Evolutionary conservation across 2,329 filamentous ascomycete species (phyloP), one percentile per base, ranked within the genome.

Genomic region (Penicillium brevicompactum): DNA sequence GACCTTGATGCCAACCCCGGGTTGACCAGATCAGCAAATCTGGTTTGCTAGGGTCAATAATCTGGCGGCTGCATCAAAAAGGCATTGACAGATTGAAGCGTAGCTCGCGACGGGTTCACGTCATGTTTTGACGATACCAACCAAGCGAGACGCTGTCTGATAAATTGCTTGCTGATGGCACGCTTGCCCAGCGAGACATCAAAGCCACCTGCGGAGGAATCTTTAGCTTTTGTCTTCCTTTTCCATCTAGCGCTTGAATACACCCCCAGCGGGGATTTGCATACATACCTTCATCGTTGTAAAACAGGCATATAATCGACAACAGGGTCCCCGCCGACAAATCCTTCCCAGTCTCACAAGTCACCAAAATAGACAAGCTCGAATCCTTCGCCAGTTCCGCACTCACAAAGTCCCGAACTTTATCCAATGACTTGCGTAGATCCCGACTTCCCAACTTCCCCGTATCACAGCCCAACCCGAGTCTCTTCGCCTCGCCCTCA

Each of bases 31-130:
- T 31, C 27, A 51, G 34, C 21, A 46, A 58, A 48, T 41, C 18
- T 24, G 32, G 43, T 14, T 56, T 14, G 30, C n/a, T 32, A 14
- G 21, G 42, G 22, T 69, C 59, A 71, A 61, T 70, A 70, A 63
- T 70, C 65, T 34, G 71, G 72, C 49, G 69, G 66, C 59, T 76
- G 72, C 86, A 97, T 93, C 49, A 97, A 76, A 67, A 91, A 96
- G 52, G 90, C 90, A 73, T 97, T 97, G 5, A 97, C 88, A 63
- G 91, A 93, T 74, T 97, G 92, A 37, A 97, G 76, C 0, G 92
- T 97, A 21, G 90, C 83, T 34, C 94, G 82, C 59, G 87, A 92
- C 0, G 93, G 92, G 69, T 95, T 96, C 2, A 88, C 89, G 62
- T 89, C 86, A 1, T 92, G 88, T 69, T 88, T 87, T 0, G 84